Evolutionary conservation across 139 green algal species (phyloP).

Genomic region (Chlorella sorokiniana): DNA sequence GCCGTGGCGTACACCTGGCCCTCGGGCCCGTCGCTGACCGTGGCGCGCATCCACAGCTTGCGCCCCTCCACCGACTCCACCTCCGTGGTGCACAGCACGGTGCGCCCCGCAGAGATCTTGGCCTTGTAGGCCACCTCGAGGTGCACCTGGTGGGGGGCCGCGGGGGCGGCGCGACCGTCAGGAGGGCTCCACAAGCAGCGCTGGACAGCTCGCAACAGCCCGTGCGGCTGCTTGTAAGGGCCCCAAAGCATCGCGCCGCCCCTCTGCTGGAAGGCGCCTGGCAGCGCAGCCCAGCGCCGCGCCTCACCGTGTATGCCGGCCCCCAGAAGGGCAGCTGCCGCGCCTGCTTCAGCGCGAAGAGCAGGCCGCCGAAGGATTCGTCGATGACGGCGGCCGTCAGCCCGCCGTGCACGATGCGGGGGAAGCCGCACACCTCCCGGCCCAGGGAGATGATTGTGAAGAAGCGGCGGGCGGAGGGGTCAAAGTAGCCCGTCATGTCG

Average conservation of each 20-base stretch:
- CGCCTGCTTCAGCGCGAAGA: conserved; percentile 51
- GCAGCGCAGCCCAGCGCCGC: background rate
- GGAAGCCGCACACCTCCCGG: conserved; percentile 38
- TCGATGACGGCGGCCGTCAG: conserved; percentile 81
- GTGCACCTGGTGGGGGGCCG: conserved; percentile 2
- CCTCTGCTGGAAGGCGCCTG: too few species aligned
- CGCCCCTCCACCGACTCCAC: conserved; percentile 73
- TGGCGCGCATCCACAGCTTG: conserved; percentile 79
- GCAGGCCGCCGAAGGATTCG: conserved; percentile 69
- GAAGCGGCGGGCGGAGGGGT: conserved; percentile 15
- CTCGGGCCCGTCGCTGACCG: conserved; percentile 38
- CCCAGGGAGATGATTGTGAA: background rate
- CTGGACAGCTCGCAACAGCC: too few species aligned
- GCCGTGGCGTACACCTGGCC: conserved; percentile 72
- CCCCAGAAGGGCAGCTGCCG: conserved; percentile 30
- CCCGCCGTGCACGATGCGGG: conserved; percentile 71
- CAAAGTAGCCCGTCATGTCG: conserved; percentile 65
- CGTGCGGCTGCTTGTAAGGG: too few species aligned
- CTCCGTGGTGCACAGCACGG: conserved; percentile 68
- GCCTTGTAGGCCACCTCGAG: conserved; percentile 62
- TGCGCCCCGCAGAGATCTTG: conserved; percentile 50
- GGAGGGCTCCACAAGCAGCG: too few species aligned
- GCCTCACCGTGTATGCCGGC: conserved; percentile 25
- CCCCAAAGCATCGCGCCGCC: too few species aligned
- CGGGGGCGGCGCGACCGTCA: background rate